Conservation (phyloP, 345 rosid genomes). For the Citropsis articulata region DNA sequence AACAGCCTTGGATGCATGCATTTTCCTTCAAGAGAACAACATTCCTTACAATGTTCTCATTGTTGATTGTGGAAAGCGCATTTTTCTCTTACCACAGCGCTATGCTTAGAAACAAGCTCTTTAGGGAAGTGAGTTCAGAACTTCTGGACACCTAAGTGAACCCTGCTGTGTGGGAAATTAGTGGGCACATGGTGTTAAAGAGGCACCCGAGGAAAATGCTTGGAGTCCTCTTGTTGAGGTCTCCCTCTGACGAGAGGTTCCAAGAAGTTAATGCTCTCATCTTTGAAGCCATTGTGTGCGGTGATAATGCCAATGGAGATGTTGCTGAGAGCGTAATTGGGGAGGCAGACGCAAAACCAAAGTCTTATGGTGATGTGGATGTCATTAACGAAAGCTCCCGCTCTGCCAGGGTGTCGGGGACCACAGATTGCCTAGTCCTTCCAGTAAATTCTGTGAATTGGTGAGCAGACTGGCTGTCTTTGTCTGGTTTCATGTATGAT, state of each 20-base stretch:
- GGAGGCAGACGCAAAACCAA: slow-evolving; percentile 22
- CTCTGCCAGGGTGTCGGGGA: slow-evolving; percentile 43
- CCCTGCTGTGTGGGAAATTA: slow-evolving; percentile 97
- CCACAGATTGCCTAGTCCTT: slow-evolving; percentile 65
- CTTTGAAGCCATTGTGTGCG: slow-evolving; percentile 48
- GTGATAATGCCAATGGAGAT: slow-evolving; percentile 18
- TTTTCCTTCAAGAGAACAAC: slow-evolving; percentile 89
- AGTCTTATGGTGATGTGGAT: slow-evolving; percentile 21
- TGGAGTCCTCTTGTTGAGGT: slow-evolving; percentile 88
- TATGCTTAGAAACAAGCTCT: slow-evolving; percentile 94
- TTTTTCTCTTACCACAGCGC: slow-evolving; percentile 85
- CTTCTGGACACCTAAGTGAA: slow-evolving; percentile 92
- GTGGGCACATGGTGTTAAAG: slow-evolving; percentile 92
- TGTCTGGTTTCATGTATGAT: background rate
- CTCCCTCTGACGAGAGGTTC: slow-evolving; percentile 83
- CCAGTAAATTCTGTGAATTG: slow-evolving; percentile 43
- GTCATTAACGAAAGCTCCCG: slow-evolving; percentile 35
- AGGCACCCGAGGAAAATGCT: slow-evolving; percentile 88
- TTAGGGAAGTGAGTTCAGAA: slow-evolving; percentile 76
- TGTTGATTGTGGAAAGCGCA: slow-evolving; percentile 72
- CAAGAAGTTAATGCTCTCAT: slow-evolving; percentile 68
- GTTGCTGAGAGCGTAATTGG: slow-evolving; percentile 21
- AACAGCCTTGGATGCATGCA: slow-evolving; percentile 61
- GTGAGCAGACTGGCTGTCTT: background rate
- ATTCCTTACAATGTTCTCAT: slow-evolving; percentile 84